Evolutionary conservation across 495 filamentous ascomycete species (phyloP), one percentile per base, ranked within the genome.

Genomic region (Podospora didyma): DNA sequence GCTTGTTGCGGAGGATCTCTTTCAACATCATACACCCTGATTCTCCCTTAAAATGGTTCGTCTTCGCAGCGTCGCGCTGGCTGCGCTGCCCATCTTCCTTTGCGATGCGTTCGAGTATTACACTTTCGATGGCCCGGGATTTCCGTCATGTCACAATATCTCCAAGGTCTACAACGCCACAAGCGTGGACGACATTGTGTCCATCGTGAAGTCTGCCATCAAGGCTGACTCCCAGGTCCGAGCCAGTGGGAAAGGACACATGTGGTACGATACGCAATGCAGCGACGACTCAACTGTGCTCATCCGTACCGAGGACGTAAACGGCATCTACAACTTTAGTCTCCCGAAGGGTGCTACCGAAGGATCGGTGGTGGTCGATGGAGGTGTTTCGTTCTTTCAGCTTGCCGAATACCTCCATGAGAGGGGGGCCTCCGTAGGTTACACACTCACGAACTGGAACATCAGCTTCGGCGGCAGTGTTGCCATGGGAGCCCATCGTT

Each of bases 191-290:
- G 73, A 78, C 39, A 72, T 80, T 53, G 65, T 69, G 9, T 57
- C 62, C 16, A 56, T 75, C 34, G 75, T 80, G 54, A 70, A 72
- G 54, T 49, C 68, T 14, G 71, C 74, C 19, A 51, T 67, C 26
- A 47, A 49, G 5, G 59, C 63, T 20, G 63, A 63, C 44, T 65
- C 65, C 4, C 75, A 69, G 1, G 64, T 80, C 22, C 69, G 77
- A 41, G 74, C 75, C 2, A 72, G 70, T 28, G 77, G 75, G 9
- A 78, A 78, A 54, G 77, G 73, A 12, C 77, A 79, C 55, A 75
- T 74, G 67, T 79, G 75, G 77, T 80, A 79, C 56, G 73, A 80
- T 53, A 79, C 77, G 17, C 76, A 77, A 69, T 80, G 77, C 59
- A 73, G 70, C 49, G 69, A 75, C 56, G 62, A 69, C 26, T 22